Percentiles rank a stretch among this genome's conserved stretches.
Evolutionary conservation across 345 rosid genomes (phyloP).

Genomic region (Arabis hirsuta): DNA sequence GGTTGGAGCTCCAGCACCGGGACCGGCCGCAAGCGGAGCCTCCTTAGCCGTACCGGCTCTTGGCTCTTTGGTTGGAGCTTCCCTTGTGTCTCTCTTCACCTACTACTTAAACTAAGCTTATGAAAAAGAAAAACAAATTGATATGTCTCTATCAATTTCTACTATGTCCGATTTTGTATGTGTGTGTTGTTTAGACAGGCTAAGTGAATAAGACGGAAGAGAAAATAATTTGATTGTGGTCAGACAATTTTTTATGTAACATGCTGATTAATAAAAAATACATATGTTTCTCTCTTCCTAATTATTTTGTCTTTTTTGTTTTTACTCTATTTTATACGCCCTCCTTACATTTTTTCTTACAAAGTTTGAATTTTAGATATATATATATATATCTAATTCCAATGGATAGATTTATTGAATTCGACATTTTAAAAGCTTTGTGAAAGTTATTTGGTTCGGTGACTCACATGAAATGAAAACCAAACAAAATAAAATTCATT

Average conservation of each 20-base stretch:
- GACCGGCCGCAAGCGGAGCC: slow-evolving; percentile 46
- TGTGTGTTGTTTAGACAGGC: slow-evolving; percentile 35
- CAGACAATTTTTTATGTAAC: slow-evolving; percentile 19
- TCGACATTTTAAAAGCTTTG: too few species aligned
- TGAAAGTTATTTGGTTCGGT: too few species aligned
- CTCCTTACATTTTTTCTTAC: too few species aligned
- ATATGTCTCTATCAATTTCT: slow-evolving; percentile 16
- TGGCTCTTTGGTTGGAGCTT: slow-evolving; percentile 67
- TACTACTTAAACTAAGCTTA: slow-evolving; percentile 56
- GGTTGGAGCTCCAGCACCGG: slow-evolving; percentile 47
- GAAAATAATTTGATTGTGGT: slow-evolving; percentile 25
- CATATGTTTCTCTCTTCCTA: slow-evolving; percentile 11
- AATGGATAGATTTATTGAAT: too few species aligned
- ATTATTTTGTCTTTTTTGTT: too few species aligned
- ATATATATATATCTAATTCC: too few species aligned
- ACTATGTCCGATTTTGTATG: slow-evolving; percentile 28
- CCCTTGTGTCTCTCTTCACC: slow-evolving; percentile 63
- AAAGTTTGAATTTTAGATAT: too few species aligned
- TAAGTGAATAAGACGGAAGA: slow-evolving; percentile 32
- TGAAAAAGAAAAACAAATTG: not conserved
- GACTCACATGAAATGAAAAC: too few species aligned
- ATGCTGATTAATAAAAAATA: slow-evolving; percentile 31
- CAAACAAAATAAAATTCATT: too few species aligned
- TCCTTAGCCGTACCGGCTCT: slow-evolving; percentile 59
- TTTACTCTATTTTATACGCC: too few species aligned